Percentiles rank a stretch among this genome's conserved stretches.
phyloP scores from a whole-genome alignment of 495 filamentous ascomycete genomes.

The Articulospora tetracladia region DNA sequence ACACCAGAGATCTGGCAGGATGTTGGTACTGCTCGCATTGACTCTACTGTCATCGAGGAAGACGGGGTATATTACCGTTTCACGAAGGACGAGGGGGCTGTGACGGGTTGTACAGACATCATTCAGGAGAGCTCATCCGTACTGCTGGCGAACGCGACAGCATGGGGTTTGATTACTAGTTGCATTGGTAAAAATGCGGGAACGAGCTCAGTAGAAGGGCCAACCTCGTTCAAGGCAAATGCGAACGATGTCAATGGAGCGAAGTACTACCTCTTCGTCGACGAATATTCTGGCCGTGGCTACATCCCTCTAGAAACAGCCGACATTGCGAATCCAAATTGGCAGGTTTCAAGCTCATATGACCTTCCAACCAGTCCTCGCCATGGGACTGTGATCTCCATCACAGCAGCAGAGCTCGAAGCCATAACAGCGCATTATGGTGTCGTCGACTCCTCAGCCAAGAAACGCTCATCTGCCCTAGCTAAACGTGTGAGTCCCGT shows the following conservation, averaged over 20 bases:
- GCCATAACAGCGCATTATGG: background rate
- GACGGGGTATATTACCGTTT: background rate
- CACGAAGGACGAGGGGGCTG: background rate
- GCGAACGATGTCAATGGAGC: background rate
- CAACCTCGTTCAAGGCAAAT: background rate
- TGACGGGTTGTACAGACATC: background rate
- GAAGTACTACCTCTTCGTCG: constrained; percentile 1
- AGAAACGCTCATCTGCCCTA: background rate
- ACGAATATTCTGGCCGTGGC: background rate
- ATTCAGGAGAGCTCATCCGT: constrained; percentile 2
- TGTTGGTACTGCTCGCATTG: background rate
- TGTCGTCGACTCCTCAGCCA: background rate
- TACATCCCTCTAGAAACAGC: constrained; percentile 1
- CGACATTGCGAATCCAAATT: background rate
- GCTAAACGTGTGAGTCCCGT: background rate
- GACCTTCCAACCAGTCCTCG: background rate
- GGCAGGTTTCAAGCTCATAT: background rate
- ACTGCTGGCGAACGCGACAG: background rate
- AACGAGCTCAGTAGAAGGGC: background rate
- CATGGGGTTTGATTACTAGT: background rate
- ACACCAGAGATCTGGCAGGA: background rate
- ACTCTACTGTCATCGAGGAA: background rate
- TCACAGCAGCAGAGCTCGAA: background rate
- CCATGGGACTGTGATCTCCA: background rate
- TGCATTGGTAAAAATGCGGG: background rate